Evolutionary conservation across 768 basidiomycete species (phyloP).

Genomic region (Tylopilus cervinicoccineus): DNA sequence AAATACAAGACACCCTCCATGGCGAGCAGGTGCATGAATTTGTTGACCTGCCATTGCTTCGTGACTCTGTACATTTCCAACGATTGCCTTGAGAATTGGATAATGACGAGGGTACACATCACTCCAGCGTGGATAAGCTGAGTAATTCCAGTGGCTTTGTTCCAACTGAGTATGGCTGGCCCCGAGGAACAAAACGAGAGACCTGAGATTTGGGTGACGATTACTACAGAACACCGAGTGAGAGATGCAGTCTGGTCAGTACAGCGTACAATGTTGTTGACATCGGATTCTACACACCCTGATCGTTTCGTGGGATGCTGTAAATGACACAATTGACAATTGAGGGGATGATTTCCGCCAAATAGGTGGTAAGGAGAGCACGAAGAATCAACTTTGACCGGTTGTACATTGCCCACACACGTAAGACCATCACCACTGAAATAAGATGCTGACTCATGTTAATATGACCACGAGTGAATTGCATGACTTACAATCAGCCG

Average conservation of each 20-base stretch:
- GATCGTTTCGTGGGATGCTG: background rate
- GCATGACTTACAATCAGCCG: background rate
- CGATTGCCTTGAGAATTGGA: slow-evolving; percentile 3
- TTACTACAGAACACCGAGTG: background rate
- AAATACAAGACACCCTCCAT: slow-evolving; percentile 11
- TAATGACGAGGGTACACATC: background rate
- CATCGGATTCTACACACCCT: background rate
- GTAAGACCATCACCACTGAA: background rate
- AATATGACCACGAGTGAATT: too few relatives aligned
- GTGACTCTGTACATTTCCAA: background rate
- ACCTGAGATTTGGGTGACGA: background rate
- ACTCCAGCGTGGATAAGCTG: background rate
- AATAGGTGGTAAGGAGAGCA: background rate
- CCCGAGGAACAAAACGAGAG: background rate
- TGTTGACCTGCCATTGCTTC: slow-evolving; percentile 4
- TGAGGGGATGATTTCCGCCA: background rate
- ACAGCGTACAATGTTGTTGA: background rate
- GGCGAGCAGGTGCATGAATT: slow-evolving; percentile 5
- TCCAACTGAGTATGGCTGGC: background rate
- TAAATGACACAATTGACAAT: background rate
- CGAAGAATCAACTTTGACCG: background rate
- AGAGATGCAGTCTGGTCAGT: too few relatives aligned
- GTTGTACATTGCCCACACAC: background rate
- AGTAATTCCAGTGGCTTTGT: background rate
- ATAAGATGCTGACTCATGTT: background rate